Conservation (phyloP, 2,329 filamentous ascomycete genomes). For the Aspergillus neotritici region DNA sequence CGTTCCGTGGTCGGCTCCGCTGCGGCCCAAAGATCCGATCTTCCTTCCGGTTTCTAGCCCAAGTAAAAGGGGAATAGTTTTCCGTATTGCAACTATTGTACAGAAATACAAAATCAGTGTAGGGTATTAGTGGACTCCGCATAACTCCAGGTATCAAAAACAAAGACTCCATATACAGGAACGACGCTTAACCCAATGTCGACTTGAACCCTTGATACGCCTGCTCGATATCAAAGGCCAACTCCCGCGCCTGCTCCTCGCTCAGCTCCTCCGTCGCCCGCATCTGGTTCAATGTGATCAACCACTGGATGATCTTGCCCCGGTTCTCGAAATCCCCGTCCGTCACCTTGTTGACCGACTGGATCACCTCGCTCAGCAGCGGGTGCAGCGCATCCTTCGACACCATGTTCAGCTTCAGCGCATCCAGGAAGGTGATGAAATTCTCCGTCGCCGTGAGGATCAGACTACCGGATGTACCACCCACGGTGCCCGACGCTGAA, state of each 20-base stretch:
- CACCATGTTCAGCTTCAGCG: constrained; percentile 81
- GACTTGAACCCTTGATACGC: constrained; percentile 92
- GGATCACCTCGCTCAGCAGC: constrained; percentile 88
- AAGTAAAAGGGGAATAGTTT: no score
- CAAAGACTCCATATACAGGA: no score
- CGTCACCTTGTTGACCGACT: constrained; percentile 94
- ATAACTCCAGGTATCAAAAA: no score
- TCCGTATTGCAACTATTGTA: no score
- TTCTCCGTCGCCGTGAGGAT: constrained; percentile 92
- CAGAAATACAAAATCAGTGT: no score
- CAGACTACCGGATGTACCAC: constrained; percentile 53
- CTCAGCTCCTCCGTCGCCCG: constrained; percentile 84
- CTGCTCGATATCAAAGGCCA: constrained; percentile 88
- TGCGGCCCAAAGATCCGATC: constrained; percentile 10
- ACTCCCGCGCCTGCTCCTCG: constrained; percentile 79
- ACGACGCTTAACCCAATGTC: constrained; percentile 52
- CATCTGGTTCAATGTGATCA: constrained; percentile 97
- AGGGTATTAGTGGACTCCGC: no score
- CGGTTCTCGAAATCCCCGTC: constrained; percentile 91
- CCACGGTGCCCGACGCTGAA: constrained; percentile 21
- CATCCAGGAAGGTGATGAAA: constrained; percentile 97
- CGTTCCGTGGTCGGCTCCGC: constrained; percentile 23
- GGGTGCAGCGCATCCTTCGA: constrained; percentile 97
- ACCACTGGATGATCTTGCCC: constrained; percentile 96
- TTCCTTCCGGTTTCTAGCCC: background rate